Evolutionary conservation across 139 green algal genomes (phyloP), one percentile per base, ranked within the genome.

Genomic region (Trebouxia sp.): DNA sequence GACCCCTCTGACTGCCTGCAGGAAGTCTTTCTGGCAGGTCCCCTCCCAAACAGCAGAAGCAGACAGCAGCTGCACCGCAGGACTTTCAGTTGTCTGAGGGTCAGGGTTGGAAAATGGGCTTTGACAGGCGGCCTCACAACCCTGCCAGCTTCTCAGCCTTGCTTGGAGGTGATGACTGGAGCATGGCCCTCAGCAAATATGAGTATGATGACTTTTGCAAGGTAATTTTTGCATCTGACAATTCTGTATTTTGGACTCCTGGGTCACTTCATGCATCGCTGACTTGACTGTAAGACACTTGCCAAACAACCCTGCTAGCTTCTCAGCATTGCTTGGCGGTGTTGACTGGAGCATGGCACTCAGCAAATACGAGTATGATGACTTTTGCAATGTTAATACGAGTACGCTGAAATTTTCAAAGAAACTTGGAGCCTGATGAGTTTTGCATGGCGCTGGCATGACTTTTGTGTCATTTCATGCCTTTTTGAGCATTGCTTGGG

Each of bases 201-300:
- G 83, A 87, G 47, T 85, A 80, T 51, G 74, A 67, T 30, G 83
- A 87, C 79, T 85, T 85, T 42, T 45, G 81, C 32, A 50, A 81
- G 81, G 81, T 80, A 38, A n/a, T n/a, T n/a, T n/a, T n/a, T 14
- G 39, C 32, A 14, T 26, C 24, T 76, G 22, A n/a, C 15, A 11
- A n/a, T 48, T n/a, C 5, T 76, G 37, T n/a, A n/a, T n/a, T n/a
- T n/a, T n/a, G n/a, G n/a, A n/a, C n/a, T n/a, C n/a, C n/a, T n/a
- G n/a, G n/a, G n/a, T n/a, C n/a, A n/a, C n/a, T n/a, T n/a, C n/a
- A n/a, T n/a, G n/a, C n/a, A n/a, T n/a, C 47, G 47, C 47, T 53
- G 47, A 26, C 47, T 17, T 53, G 47, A 53, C 26, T n/a, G n/a
- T n/a, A n/a, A n/a, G n/a, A n/a, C n/a, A n/a, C n/a, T n/a, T n/a